Evolutionary conservation across 352 stramenopile genomes (phyloP).

Genomic region (Phytophthora ohioensis): DNA sequence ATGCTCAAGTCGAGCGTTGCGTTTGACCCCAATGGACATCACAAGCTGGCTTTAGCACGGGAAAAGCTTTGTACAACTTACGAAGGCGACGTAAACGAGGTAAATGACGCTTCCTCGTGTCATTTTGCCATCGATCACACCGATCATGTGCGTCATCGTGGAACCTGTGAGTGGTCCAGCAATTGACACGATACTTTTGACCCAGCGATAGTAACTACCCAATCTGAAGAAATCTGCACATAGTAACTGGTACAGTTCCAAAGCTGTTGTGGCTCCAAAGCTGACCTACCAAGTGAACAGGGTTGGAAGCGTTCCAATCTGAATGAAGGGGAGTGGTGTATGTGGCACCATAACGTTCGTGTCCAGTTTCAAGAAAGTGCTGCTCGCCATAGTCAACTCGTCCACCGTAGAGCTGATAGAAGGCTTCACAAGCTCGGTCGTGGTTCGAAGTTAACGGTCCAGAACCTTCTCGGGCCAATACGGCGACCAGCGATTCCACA

Average conservation of each 20-base stretch:
- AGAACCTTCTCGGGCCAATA: slow-evolving; percentile 64
- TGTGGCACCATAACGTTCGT: slow-evolving; percentile 50
- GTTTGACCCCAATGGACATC: too few relatives aligned
- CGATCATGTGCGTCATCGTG: slow-evolving; percentile 50
- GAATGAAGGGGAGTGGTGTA: slow-evolving; percentile 39
- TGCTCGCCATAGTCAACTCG: slow-evolving; percentile 64
- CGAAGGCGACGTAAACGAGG: slow-evolving; percentile 14
- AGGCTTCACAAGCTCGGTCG: slow-evolving; percentile 64
- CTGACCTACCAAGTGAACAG: slow-evolving; percentile 68
- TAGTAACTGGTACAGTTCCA: slow-evolving; percentile 71
- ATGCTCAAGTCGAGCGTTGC: too few relatives aligned
- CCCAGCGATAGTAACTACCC: slow-evolving; percentile 56
- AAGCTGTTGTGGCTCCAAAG: slow-evolving; percentile 58
- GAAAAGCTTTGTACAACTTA: slow-evolving; percentile 48
- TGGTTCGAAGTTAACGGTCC: slow-evolving; percentile 60
- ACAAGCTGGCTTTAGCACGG: slow-evolving; percentile 32
- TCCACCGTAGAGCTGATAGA: slow-evolving; percentile 61
- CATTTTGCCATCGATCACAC: slow-evolving; percentile 43
- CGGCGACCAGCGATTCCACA: slow-evolving; percentile 48
- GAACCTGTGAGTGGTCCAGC: slow-evolving; percentile 59
- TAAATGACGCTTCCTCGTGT: slow-evolving; percentile 40
- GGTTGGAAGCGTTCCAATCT: slow-evolving; percentile 54
- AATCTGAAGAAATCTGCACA: slow-evolving; percentile 63
- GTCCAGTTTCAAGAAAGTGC: slow-evolving; percentile 39
- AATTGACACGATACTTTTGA: slow-evolving; percentile 61